Conservation (phyloP, 805 yeast genomes). For the Candida insectorum region DNA sequence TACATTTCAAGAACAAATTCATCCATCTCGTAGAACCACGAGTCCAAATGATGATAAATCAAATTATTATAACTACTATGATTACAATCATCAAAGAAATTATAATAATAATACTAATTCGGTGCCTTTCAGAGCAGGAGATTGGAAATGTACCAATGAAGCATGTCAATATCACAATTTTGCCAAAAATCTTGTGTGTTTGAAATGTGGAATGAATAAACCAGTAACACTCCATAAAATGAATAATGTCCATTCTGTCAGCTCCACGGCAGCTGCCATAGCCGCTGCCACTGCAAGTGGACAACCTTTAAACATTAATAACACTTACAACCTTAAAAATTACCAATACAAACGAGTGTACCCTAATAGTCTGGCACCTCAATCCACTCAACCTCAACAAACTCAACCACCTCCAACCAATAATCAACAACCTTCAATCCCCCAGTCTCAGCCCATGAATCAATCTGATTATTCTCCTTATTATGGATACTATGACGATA, state of each 20-base stretch:
- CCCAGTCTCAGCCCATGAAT: too few species aligned
- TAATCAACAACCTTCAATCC: too few species aligned
- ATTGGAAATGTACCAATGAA: constrained; percentile 86
- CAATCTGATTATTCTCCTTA: too few species aligned
- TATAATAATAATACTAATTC: constrained; percentile 24
- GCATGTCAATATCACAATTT: constrained; percentile 85
- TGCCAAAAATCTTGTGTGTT: constrained; percentile 83
- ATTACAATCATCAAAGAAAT: constrained; percentile 13
- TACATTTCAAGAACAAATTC: constrained; percentile 62
- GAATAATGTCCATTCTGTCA: constrained; percentile 27
- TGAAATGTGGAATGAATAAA: constrained; percentile 81
- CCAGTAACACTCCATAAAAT: constrained; percentile 16
- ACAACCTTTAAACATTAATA: constrained; percentile 38
- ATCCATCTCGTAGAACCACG: constrained; percentile 18
- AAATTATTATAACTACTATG: constrained; percentile 7
- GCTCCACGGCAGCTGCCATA: constrained; percentile 44
- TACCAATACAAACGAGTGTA: too few species aligned
- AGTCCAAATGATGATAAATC: constrained; percentile 6
- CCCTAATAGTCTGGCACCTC: too few species aligned
- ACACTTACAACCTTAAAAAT: too few species aligned
- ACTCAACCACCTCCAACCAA: constrained; percentile 34
- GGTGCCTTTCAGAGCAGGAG: constrained; percentile 96
- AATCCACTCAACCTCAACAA: constrained; percentile 27
- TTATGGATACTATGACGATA: too few species aligned
- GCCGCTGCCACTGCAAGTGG: constrained; percentile 49